A percentile compares a stretch with the other conserved stretches of the same genome.
These are phyloP conservation scores for Bigelowiella natans DNA, from an alignment of 78 protist species.

Conservation along the genomic window DNA sequence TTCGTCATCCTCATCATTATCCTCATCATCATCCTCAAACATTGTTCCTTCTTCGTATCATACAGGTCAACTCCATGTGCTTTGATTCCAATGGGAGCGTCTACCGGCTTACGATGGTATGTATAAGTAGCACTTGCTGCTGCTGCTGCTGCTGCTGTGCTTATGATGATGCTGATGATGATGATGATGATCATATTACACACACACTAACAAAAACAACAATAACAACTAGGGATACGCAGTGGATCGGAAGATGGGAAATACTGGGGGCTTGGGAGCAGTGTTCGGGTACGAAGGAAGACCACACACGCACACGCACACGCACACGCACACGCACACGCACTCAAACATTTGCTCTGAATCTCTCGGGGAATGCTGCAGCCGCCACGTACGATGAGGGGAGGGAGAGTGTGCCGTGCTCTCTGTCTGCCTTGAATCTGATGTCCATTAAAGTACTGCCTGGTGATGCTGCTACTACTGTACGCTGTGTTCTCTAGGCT, in stretches of 20 bases:
- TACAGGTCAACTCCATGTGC: background rate
- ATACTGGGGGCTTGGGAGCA: background rate
- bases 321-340: background rate
- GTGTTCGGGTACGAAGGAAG: background rate
- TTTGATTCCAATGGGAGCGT: background rate
- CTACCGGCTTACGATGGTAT: background rate
- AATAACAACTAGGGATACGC: background rate
- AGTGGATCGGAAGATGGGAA: background rate
- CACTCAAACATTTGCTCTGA: background rate
- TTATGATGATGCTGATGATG: too few relatives aligned
- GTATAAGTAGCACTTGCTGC: too few relatives aligned
- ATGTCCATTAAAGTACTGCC: too few relatives aligned
- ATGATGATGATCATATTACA: too few relatives aligned
- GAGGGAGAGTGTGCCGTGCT: too few relatives aligned
- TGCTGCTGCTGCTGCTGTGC: too few relatives aligned
- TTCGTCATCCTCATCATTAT: too few relatives aligned
- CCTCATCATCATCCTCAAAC: too few relatives aligned
- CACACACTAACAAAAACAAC: background rate
- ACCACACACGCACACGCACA: background rate
- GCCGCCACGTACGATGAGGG: background rate
- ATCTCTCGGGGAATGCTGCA: background rate
- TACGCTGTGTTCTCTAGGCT: background rate
- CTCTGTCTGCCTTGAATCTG: too few relatives aligned
- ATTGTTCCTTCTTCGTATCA: too few relatives aligned
- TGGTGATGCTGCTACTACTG: too few relatives aligned